A percentile compares a stretch with the other conserved stretches of the same genome.
These are phyloP conservation scores for Thermomyces lanuginosus DNA, from an alignment of 2,329 filamentous ascomycete genomes.

Conservation along the genomic window DNA sequence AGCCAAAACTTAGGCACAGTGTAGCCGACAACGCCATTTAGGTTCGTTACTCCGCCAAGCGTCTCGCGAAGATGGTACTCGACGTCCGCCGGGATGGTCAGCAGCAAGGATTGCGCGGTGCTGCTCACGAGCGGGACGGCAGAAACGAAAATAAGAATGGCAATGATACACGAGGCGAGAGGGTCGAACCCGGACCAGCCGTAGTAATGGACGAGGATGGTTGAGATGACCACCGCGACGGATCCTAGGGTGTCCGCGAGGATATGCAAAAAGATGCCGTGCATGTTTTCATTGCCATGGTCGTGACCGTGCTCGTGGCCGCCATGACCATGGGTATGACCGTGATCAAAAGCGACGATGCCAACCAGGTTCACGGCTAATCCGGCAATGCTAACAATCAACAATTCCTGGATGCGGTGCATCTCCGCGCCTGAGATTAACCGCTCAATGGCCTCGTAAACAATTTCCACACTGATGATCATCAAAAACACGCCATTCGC, in stretches of 20 bases:
- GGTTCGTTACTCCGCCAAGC: conserved; percentile 62
- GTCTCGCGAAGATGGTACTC: conserved; percentile 82
- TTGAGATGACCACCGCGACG: conserved; percentile 85
- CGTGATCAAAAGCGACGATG: conserved; percentile 66
- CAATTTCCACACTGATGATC: conserved; percentile 90
- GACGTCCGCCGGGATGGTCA: conserved; percentile 67
- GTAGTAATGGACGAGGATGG: conserved; percentile 67
- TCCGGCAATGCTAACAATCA: conserved; percentile 74
- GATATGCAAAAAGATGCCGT: conserved; percentile 91
- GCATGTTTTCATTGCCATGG: conserved; percentile 92
- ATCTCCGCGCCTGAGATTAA: conserved; percentile 71
- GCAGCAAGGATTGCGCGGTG: conserved; percentile 64
- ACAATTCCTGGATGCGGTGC: conserved; percentile 67
- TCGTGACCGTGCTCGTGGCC: conserved; percentile 31
- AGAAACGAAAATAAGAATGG: conserved; percentile 80
- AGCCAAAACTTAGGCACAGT: conserved; percentile 84
- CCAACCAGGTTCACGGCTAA: conserved; percentile 83
- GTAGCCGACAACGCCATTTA: conserved; percentile 75
- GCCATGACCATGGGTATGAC: conserved; percentile 36
- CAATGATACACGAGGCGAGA: conserved; percentile 82
- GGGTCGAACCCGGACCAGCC: conserved; percentile 93
- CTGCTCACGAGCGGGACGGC: conserved; percentile 75
- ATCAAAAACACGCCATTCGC: conserved; percentile 91
- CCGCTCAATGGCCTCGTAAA: conserved; percentile 82
- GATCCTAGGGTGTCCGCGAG: conserved; percentile 89